A percentile compares a stretch with the other conserved stretches of the same genome.
Evolutionary conservation across 345 rosid species (phyloP).

Genomic region (Microcos paniculata): DNA sequence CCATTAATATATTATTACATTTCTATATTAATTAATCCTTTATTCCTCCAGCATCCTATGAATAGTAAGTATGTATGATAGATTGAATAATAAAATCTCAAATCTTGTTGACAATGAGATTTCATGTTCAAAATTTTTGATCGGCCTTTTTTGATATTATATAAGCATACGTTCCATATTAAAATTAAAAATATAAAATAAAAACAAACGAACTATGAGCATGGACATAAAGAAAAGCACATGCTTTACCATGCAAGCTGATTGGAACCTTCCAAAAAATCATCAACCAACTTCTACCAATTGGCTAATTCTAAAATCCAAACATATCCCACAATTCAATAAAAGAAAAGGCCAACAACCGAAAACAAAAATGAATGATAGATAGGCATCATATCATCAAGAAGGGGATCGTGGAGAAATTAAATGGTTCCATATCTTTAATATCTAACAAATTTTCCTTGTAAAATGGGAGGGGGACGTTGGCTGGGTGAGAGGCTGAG

Average conservation of each 20-base stretch:
- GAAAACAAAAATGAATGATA: constrained; percentile 1
- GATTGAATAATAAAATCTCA: not conserved
- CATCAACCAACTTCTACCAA: not conserved
- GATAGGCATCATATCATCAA: not conserved
- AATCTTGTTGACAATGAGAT: not conserved
- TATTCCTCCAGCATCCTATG: too few species aligned
- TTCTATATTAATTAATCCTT: too few species aligned
- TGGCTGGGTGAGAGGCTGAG: not conserved
- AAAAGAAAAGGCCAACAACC: constrained; percentile 13
- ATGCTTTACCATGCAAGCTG: constrained; percentile 12
- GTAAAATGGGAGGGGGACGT: not conserved
- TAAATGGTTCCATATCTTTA: not conserved
- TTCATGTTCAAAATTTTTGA: not conserved
- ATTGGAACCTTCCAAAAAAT: constrained; percentile 3
- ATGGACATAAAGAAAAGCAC: constrained; percentile 14
- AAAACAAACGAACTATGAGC: not conserved
- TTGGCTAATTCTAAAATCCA: not conserved
- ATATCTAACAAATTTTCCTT: not conserved
- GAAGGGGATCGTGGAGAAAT: not conserved
- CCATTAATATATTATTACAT: too few species aligned
- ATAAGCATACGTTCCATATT: not conserved
- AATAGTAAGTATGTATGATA: not conserved
- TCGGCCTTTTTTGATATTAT: not conserved
- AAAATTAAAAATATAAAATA: not conserved
- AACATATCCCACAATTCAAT: not conserved